Evolutionary conservation across 768 basidiomycete species (phyloP).

Genomic region (Hypsizygus marmoreus): DNA sequence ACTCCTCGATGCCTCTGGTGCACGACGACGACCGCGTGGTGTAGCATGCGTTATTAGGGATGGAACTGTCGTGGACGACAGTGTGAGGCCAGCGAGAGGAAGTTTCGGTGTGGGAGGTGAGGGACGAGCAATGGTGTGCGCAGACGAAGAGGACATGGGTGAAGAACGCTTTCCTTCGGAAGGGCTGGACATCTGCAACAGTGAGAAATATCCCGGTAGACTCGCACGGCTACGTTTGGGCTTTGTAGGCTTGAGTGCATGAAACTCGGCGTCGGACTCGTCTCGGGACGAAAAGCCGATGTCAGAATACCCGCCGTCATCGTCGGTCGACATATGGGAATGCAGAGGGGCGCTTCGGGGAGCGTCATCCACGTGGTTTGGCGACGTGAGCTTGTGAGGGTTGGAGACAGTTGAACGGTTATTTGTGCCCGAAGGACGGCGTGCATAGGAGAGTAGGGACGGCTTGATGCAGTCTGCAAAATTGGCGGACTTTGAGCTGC

Average conservation of each 20-base stretch:
- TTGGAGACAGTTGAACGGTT: conserved; percentile 61
- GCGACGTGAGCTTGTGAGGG: conserved; percentile 56
- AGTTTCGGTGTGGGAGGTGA: conserved; percentile 68
- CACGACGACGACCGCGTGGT: conserved; percentile 55
- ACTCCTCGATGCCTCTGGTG: conserved; percentile 32
- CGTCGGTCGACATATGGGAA: conserved; percentile 43
- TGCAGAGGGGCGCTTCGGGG: conserved; percentile 46
- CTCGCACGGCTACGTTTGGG: conserved; percentile 67
- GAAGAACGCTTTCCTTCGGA: conserved; percentile 35
- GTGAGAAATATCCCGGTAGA: conserved; percentile 75
- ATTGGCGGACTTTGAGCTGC: conserved; percentile 43
- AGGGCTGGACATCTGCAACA: conserved; percentile 56
- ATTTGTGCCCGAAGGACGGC: conserved; percentile 73
- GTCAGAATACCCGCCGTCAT: conserved; percentile 46
- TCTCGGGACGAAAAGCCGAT: conserved; percentile 41
- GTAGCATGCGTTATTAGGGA: conserved; percentile 39
- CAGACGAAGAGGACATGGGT: conserved; percentile 50
- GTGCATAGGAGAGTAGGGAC: conserved; percentile 62
- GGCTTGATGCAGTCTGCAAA: conserved; percentile 36
- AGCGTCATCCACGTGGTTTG: conserved; percentile 37
- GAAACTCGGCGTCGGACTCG: conserved; percentile 33
- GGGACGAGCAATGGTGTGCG: conserved; percentile 45
- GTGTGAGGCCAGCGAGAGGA: conserved; percentile 30
- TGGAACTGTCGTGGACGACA: conserved; percentile 21
- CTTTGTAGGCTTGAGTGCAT: conserved; percentile 37